These are phyloP conservation scores for Phanerochaete carnosa DNA, from an alignment of 768 basidiomycete species.

Conservation along the genomic window DNA sequence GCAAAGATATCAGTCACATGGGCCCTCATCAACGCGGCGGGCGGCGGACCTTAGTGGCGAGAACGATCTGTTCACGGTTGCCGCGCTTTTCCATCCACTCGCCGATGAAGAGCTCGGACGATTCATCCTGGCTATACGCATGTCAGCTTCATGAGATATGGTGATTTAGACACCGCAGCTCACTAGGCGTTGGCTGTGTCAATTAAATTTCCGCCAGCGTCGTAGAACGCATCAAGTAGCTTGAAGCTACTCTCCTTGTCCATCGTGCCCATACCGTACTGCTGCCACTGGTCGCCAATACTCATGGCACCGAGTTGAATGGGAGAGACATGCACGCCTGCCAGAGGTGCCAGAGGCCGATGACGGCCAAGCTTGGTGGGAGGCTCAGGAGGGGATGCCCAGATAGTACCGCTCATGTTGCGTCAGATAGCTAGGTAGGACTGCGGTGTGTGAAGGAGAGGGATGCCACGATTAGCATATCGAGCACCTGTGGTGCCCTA, in stretches of 20 bases:
- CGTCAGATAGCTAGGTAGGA: too few relatives aligned
- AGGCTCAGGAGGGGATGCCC: slow-evolving; percentile 9
- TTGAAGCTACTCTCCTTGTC: too few relatives aligned
- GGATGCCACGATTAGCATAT: too few relatives aligned
- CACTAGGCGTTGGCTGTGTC: slow-evolving; percentile 40
- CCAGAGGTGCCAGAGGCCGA: slow-evolving; percentile 31
- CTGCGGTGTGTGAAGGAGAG: too few relatives aligned
- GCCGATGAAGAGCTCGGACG: slow-evolving; percentile 33
- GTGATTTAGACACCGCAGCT: neutral
- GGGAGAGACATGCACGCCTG: slow-evolving; percentile 41
- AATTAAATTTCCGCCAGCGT: slow-evolving; percentile 6
- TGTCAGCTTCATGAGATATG: neutral
- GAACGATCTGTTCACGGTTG: slow-evolving; percentile 31
- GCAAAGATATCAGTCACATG: neutral
- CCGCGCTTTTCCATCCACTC: slow-evolving; percentile 34
- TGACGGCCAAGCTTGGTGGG: slow-evolving; percentile 25
- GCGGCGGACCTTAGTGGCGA: slow-evolving; percentile 17
- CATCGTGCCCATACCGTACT: slow-evolving; percentile 29
- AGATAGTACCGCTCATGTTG: slow-evolving; percentile 6
- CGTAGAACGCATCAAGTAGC: too few relatives aligned
- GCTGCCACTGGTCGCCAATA: slow-evolving; percentile 38
- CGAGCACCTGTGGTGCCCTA: too few relatives aligned
- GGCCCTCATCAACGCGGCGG: neutral
- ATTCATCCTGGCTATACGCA: slow-evolving; percentile 25
- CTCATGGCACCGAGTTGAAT: slow-evolving; percentile 43